Conservation (phyloP, 352 stramenopile species). For the Phytopythium helicoides region DNA sequence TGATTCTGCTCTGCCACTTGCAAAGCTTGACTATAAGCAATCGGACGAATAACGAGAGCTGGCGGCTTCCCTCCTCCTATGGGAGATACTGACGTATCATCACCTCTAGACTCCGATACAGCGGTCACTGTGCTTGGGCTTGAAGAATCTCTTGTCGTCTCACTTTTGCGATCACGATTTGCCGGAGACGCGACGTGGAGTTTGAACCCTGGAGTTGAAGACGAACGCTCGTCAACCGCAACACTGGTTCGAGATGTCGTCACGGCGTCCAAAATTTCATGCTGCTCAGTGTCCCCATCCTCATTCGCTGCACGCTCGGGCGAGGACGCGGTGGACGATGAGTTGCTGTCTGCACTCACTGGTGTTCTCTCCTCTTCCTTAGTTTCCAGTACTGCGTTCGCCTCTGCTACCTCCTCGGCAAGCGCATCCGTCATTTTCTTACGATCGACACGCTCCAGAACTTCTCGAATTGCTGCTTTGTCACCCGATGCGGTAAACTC, state of each 20-base stretch:
- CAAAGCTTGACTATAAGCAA: constrained; percentile 68
- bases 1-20: constrained; percentile 67
- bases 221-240: too few species aligned
- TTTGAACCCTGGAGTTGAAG: constrained; percentile 1
- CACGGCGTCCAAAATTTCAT: neutral
- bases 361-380: constrained; percentile 15
- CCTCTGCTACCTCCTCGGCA: constrained; percentile 44
- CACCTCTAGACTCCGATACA: neutral
- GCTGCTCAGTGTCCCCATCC: neutral
- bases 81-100: neutral
- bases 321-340: neutral
- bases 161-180: neutral
- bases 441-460: constrained; percentile 59
- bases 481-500: constrained; percentile 50
- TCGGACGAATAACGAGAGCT: constrained; percentile 65
- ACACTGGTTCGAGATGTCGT: too few species aligned
- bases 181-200: constrained; percentile 4
- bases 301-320: neutral
- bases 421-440: constrained; percentile 79
- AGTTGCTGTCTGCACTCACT: neutral
- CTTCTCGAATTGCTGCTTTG: constrained; percentile 48
- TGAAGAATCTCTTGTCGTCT: constrained; percentile 1
- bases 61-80: constrained; percentile 17
- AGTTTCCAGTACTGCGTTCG: constrained; percentile 40
- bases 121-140: constrained; percentile 10